These are phyloP conservation scores for Lentinula sp. DNA, from an alignment of 768 basidiomycete genomes.

Conservation along the genomic window DNA sequence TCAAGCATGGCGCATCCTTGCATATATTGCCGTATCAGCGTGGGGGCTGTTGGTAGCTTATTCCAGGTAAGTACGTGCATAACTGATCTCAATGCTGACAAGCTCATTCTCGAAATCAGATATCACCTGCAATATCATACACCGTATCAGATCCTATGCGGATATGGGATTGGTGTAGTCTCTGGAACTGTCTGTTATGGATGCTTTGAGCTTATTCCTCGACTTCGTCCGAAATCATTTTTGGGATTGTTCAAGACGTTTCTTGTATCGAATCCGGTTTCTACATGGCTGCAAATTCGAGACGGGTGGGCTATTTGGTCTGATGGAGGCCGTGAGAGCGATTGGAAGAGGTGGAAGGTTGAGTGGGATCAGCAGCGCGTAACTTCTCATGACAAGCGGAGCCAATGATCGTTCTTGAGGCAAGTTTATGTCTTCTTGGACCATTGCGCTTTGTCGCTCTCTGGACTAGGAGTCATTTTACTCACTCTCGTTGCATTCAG, in stretches of 20 bases:
- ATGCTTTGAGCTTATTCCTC: conserved; percentile 54
- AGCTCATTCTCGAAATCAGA: conserved; percentile 26
- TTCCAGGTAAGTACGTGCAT: conserved; percentile 49
- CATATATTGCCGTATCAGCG: conserved; percentile 43
- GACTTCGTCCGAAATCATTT: conserved; percentile 42
- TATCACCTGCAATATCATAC: conserved; percentile 72
- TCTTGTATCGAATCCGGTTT: conserved; percentile 52
- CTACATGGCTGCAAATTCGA: conserved; percentile 61
- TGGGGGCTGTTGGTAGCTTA: conserved; percentile 72
- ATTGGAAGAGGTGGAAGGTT: conserved; percentile 63
- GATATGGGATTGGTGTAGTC: conserved; percentile 53
- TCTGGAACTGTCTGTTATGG: conserved; percentile 53
- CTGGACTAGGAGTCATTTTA: neutral
- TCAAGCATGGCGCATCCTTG: conserved; percentile 32
- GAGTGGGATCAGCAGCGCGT: conserved; percentile 40
- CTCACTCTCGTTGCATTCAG: neutral
- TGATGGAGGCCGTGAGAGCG: conserved; percentile 70
- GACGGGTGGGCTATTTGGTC: conserved; percentile 81
- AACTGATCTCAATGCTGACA: neutral
- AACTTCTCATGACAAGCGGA: neutral
- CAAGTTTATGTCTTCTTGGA: neutral
- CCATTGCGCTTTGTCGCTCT: neutral
- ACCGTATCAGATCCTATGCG: conserved; percentile 69
- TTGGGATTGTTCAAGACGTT: conserved; percentile 43
- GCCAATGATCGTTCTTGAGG: neutral